Evolutionary conservation across 495 filamentous ascomycete species (phyloP).

Genomic region (Bombardia bombarda): DNA sequence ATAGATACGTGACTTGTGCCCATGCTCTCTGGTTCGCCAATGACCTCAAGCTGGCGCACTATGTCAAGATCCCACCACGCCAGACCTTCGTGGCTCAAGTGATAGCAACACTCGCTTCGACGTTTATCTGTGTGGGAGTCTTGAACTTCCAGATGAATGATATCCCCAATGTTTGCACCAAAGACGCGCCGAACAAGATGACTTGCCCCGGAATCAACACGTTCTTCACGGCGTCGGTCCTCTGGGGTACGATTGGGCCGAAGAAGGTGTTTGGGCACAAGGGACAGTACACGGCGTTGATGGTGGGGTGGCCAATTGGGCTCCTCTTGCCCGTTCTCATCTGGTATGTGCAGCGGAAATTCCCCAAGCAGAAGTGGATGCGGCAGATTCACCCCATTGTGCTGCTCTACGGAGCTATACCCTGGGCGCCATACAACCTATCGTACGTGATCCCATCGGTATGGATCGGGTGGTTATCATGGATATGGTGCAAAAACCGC

Average conservation of each 20-base stretch:
- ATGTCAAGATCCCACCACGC: constrained; percentile 33
- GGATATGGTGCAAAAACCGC: constrained; percentile 31
- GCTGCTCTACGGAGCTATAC: constrained; percentile 22
- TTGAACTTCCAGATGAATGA: constrained; percentile 32
- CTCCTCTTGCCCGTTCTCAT: constrained; percentile 19
- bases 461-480: constrained; percentile 26
- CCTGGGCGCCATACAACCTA: constrained; percentile 29
- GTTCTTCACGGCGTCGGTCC: constrained; percentile 31
- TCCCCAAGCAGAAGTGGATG: constrained; percentile 18
- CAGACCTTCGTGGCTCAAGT: constrained; percentile 32
- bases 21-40: constrained; percentile 26
- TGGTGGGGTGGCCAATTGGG: constrained; percentile 29
- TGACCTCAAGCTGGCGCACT: constrained; percentile 35
- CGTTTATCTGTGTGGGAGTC: constrained; percentile 23
- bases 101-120: constrained; percentile 25
- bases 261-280: constrained; percentile 27
- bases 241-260: constrained; percentile 35
- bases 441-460: constrained; percentile 26
- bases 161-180: constrained; percentile 30
- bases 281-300: constrained; percentile 28
- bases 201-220: constrained; percentile 31
- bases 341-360: constrained; percentile 15
- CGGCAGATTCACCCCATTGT: constrained; percentile 29
- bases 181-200: constrained; percentile 26
- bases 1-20: constrained; percentile 25